A percentile compares a stretch with the other conserved stretches of the same genome.
phyloP scores from a whole-genome alignment of 1,139 yeast species.

The Arxiozyma slooffiae region DNA sequence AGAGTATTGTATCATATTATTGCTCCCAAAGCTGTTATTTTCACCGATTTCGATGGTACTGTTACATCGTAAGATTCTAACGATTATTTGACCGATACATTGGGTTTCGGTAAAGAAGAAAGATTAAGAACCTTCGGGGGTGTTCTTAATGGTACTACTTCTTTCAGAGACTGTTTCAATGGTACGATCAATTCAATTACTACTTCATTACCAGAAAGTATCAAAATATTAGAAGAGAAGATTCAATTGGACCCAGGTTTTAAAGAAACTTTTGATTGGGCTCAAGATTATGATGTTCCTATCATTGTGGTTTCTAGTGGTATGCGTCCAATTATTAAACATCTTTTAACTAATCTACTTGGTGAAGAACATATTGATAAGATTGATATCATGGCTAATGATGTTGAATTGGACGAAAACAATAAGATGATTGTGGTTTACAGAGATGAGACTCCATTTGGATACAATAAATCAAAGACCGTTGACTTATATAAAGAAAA shows the following conservation, averaged over 20 bases:
- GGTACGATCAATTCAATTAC: conserved; percentile 73
- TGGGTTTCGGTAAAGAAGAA: conserved; percentile 72
- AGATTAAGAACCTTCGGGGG: conserved; percentile 61
- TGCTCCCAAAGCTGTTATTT: conserved; percentile 58
- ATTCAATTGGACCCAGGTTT: conserved; percentile 86
- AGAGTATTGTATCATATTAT: conserved; percentile 8
- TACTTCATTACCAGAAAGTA: conserved; percentile 73
- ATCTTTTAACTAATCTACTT: conserved; percentile 60
- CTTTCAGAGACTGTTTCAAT: conserved; percentile 75
- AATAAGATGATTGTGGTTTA: conserved; percentile 75
- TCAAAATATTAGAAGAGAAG: conserved; percentile 50
- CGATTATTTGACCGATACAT: conserved; percentile 76
- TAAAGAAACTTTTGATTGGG: conserved; percentile 71
- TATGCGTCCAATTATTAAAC: conserved; percentile 82
- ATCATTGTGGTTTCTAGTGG: conserved; percentile 79
- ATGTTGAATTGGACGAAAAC: conserved; percentile 48
- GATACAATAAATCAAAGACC: conserved; percentile 86
- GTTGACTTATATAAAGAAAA: conserved; percentile 53
- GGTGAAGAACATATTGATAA: conserved; percentile 65
- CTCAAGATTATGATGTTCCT: conserved; percentile 59
- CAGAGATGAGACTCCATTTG: conserved; percentile 77
- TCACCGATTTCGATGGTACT: conserved; percentile 97
- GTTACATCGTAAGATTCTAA: conserved; percentile 88
- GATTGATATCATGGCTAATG: conserved; percentile 77
- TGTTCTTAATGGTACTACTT: conserved; percentile 56